phyloP scores from a whole-genome alignment of 371 early-diverging fungal genomes.

The Mucor irregularis region DNA sequence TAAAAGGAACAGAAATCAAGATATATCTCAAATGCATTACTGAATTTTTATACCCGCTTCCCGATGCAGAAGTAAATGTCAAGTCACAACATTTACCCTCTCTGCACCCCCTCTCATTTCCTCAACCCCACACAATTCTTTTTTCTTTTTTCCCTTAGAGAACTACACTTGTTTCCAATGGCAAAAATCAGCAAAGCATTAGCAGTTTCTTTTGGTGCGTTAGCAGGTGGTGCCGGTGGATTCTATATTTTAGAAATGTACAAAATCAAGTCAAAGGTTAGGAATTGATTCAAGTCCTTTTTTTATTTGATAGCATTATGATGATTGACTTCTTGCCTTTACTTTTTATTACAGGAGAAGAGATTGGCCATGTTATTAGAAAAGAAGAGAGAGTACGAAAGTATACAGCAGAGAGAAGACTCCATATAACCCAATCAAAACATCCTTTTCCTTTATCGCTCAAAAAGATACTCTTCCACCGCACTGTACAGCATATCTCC shows the following conservation, averaged over 20 bases:
- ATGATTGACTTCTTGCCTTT: neutral
- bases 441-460: neutral
- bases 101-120: neutral
- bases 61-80: neutral
- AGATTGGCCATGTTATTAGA: conserved; percentile 39
- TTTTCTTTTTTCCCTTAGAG: neutral
- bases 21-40: too few relatives aligned
- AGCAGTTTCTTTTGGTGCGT: conserved; percentile 46
- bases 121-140: too few relatives aligned
- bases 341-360: conserved; percentile 28
- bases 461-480: neutral
- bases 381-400: conserved; percentile 38
- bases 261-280: conserved; percentile 49
- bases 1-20: neutral
- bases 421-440: neutral
- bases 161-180: conserved; percentile 15
- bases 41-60: neutral
- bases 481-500: neutral
- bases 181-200: conserved; percentile 36
- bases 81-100: neutral
- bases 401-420: neutral
- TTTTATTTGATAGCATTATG: neutral
- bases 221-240: conserved; percentile 47
- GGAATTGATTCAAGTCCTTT: neutral
- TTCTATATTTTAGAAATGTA: conserved; percentile 50